phyloP scores from a whole-genome alignment of 805 yeast species.

The Sugiyamaella marilandica region DNA sequence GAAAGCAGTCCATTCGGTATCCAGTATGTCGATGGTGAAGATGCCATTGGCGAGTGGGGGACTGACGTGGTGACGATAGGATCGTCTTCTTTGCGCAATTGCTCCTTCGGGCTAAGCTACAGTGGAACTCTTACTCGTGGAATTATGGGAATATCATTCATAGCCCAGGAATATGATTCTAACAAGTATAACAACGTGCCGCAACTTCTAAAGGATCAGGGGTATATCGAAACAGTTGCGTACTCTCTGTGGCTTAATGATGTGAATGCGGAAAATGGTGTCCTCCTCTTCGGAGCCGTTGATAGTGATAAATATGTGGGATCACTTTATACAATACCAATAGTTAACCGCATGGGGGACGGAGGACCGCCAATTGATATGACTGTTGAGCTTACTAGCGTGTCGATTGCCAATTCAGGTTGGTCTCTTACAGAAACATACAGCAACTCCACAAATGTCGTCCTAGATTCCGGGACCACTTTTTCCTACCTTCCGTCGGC shows the following conservation, averaged over 20 bases:
- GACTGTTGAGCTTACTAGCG: slow-evolving; percentile 10
- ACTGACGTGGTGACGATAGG: slow-evolving; percentile 36
- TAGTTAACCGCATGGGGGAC: not conserved
- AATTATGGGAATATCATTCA: slow-evolving; percentile 37
- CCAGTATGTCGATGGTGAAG: slow-evolving; percentile 19
- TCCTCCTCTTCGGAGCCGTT: slow-evolving; percentile 42
- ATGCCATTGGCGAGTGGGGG: slow-evolving; percentile 20
- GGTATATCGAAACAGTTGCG: slow-evolving; percentile 38
- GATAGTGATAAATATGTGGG: slow-evolving; percentile 41
- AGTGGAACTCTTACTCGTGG: slow-evolving; percentile 60
- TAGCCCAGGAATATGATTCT: slow-evolving; percentile 30
- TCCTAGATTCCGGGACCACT: slow-evolving; percentile 58
- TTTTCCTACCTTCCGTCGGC: slow-evolving; percentile 44
- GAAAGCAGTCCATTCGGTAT: slow-evolving; percentile 14
- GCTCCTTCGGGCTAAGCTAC: slow-evolving; percentile 75
- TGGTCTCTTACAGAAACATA: not conserved
- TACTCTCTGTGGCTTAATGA: slow-evolving; percentile 45
- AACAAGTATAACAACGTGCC: slow-evolving; percentile 35
- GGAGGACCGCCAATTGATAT: slow-evolving; percentile 15
- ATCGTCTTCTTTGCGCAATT: slow-evolving; percentile 37
- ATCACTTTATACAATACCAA: slow-evolving; percentile 25
- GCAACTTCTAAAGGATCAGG: slow-evolving; percentile 33
- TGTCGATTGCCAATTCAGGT: not conserved
- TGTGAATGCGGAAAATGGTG: slow-evolving; percentile 32
- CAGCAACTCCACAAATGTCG: not conserved